Evolutionary conservation across 176 grass and related monocot genomes (phyloP).

Genomic region (Tuctoria greenei): DNA sequence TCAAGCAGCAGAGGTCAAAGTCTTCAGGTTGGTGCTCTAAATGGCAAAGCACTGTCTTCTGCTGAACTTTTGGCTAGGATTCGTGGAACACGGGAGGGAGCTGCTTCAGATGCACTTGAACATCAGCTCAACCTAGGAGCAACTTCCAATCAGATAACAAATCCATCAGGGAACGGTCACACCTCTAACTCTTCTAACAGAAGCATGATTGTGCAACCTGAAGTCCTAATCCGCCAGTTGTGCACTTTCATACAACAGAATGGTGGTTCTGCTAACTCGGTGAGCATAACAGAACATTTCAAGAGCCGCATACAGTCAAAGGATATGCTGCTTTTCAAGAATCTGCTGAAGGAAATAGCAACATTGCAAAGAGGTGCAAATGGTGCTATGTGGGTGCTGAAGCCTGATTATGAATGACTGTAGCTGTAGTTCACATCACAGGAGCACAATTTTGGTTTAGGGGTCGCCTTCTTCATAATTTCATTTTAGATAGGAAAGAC

Average conservation of each 20-base stretch:
- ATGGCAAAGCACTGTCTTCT: conserved; percentile 67
- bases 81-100: conserved; percentile 62
- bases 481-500: background rate
- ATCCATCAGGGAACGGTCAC: conserved; percentile 28
- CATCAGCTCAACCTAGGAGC: conserved; percentile 64
- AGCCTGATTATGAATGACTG: conserved; percentile 55
- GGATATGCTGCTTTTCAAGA: conserved; percentile 82
- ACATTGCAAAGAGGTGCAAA: conserved; percentile 50
- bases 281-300: conserved; percentile 70
- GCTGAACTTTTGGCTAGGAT: conserved; percentile 77
- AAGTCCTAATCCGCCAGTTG: conserved; percentile 69
- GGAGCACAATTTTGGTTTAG: background rate
- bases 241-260: conserved; percentile 78
- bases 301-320: conserved; percentile 63
- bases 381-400: conserved; percentile 70
- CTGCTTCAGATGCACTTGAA: conserved; percentile 69
- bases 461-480: background rate
- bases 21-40: conserved; percentile 59
- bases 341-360: conserved; percentile 80
- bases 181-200: conserved; percentile 39
- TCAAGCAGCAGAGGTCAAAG: conserved; percentile 44
- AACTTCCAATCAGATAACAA: conserved; percentile 12
- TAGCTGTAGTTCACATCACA: conserved; percentile 1
- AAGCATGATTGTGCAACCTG: conserved; percentile 61
- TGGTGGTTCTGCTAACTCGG: conserved; percentile 56